Evolutionary conservation across 108 stramenopile genomes (phyloP), one percentile per base, ranked within the genome.

Genomic region (Pseudonitzschia multistriata): DNA sequence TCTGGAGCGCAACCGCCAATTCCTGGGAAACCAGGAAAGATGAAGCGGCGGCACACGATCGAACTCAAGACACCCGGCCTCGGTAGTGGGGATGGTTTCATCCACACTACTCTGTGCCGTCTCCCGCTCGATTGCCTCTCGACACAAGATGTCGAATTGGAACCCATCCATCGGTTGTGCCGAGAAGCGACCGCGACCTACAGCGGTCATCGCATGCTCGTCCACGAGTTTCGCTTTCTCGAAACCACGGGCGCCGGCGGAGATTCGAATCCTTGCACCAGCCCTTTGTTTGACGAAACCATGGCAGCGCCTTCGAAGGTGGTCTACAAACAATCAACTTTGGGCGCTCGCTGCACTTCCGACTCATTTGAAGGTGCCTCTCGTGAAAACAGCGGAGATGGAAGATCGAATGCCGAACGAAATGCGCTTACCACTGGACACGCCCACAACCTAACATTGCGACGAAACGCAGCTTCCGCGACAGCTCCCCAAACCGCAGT

Each of bases 171-270:
- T 65, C 77, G 82, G 0, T 69, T 86, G 21, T 83, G 82, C 49
- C 67, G 82, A 14, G 85, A 86, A 68, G 74, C 78, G 0, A 86
- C 80, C 11, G 85, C 85, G 0, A 86, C 82, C 19, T 79, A 81
- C 40, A 62, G 73, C 28, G 85, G 85, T 10, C 85, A 86, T 62
- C 74, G 85, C 27, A 86, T 86, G 85, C 74, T 86, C 29, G 67
- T 86, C 17, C 31, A 69, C 21, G 60, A 73, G 47, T 86, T 73
- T 67, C 73, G 85, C 30, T 86, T 86, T 55, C 6, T 86, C 5
- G 85, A 86, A 71, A 79, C 85, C 7, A 86, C 71, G 35, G 85
- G 85, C 1, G 42, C 47, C 22, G 82, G 85, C n/a, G 85, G 85
- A 34, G 85, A 86, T 30, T 83, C 82, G 6, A 83, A 86, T 79